These are phyloP conservation scores for Boletus pseudopeckii DNA, from an alignment of 768 basidiomycete species.

Conservation along the genomic window DNA sequence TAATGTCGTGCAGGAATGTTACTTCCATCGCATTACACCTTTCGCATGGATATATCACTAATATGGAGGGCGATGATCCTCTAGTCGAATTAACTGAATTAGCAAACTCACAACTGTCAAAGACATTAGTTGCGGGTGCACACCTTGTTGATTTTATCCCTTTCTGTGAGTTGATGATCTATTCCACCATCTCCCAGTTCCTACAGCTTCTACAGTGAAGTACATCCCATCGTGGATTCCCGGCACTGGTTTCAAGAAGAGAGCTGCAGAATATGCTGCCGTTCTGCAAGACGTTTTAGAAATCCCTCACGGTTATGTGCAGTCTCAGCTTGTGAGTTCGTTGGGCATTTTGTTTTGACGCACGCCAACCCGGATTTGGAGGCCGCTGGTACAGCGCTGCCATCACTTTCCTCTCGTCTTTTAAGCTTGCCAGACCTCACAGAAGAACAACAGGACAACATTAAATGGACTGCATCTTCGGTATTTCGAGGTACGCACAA, in stretches of 20 bases:
- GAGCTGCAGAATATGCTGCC: not conserved
- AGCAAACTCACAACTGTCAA: slow-evolving; percentile 24
- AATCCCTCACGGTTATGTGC: slow-evolving; percentile 9
- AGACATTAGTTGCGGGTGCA: not conserved
- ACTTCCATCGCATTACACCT: slow-evolving; percentile 33
- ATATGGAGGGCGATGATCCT: slow-evolving; percentile 32
- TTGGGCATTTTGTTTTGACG: not conserved
- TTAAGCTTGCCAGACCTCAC: slow-evolving; percentile 8
- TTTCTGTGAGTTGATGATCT: slow-evolving; percentile 7
- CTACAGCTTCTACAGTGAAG: slow-evolving; percentile 13
- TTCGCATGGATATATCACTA: slow-evolving; percentile 39
- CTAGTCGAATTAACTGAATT: slow-evolving; percentile 30
- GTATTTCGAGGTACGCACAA: slow-evolving; percentile 8
- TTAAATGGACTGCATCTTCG: slow-evolving; percentile 17
- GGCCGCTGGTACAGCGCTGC: slow-evolving; percentile 13
- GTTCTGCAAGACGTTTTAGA: slow-evolving; percentile 6
- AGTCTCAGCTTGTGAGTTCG: slow-evolving; percentile 15
- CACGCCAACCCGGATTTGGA: not conserved
- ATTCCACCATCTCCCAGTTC: not conserved
- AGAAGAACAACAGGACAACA: slow-evolving; percentile 11
- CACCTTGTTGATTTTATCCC: slow-evolving; percentile 18
- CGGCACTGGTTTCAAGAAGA: slow-evolving; percentile 16
- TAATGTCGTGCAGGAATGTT: slow-evolving; percentile 1
- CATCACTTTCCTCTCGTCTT: slow-evolving; percentile 13
- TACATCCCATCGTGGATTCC: slow-evolving; percentile 25